A percentile compares a stretch with the other conserved stretches of the same genome.
These are phyloP conservation scores for Sporisorium exsertum DNA, from an alignment of 1,284 basidiomycete species.

Conservation along the genomic window DNA sequence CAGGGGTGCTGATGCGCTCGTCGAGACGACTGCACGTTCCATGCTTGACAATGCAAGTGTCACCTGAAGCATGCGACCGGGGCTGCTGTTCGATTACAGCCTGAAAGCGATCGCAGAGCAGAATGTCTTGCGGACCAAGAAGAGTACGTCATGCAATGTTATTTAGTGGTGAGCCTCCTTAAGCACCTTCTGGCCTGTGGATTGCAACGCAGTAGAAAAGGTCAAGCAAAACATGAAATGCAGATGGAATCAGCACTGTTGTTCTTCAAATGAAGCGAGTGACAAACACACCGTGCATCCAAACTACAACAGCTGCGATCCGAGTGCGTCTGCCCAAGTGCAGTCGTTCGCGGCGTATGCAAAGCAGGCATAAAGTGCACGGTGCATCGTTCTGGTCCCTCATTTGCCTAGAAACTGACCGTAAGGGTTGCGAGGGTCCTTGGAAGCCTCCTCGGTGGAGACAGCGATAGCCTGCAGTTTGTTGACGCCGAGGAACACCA, in stretches of 20 bases:
- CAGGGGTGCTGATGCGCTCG: neutral
- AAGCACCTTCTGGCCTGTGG: slow-evolving; percentile 55
- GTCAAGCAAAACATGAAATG: neutral
- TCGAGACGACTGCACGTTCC: neutral
- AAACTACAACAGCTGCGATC: neutral
- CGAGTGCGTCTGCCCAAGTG: neutral
- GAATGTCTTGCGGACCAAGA: neutral
- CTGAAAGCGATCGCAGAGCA: neutral
- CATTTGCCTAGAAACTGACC: slow-evolving; percentile 37
- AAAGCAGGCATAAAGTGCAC: neutral
- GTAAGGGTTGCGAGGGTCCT: slow-evolving; percentile 69
- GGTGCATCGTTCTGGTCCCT: neutral
- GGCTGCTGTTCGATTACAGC: neutral
- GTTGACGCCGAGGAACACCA: slow-evolving; percentile 64
- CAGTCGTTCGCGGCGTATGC: neutral
- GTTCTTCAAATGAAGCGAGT: neutral
- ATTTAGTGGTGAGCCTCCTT: slow-evolving; percentile 56
- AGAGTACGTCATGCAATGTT: neutral
- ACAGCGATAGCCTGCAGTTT: slow-evolving; percentile 60
- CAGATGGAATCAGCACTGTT: neutral
- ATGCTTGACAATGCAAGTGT: neutral
- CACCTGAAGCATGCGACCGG: neutral
- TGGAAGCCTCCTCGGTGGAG: slow-evolving; percentile 61
- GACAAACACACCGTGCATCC: neutral
- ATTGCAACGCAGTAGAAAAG: neutral